Evolutionary conservation across 805 yeast genomes (phyloP), one percentile per base, ranked within the genome.

Genomic region (Kuraishia borneana): DNA sequence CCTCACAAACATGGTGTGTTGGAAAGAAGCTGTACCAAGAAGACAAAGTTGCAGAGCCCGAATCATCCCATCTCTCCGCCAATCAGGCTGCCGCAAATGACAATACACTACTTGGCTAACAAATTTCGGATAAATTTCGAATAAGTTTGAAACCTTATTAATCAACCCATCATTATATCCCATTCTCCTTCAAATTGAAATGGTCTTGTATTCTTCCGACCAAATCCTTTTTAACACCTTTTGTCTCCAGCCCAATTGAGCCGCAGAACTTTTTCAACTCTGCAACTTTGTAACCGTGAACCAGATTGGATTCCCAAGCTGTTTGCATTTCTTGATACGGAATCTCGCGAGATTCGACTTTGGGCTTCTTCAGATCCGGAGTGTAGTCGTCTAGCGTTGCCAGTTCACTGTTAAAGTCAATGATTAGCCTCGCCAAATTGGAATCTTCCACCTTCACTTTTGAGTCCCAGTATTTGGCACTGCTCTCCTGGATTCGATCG

Each of bases 1-100:
- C 54, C 63, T 73, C 39, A 74, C 60, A 46, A 61, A 70, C 79
- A 73, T 74, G 29, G 17, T 42, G 39, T 17, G 17, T 21, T 16
- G 18, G n/a, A n/a, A n/a, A n/a, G n/a, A n/a, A n/a, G n/a, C n/a
- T n/a, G n/a, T n/a, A n/a, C n/a, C n/a, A n/a, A n/a, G n/a, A n/a
- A n/a, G n/a, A n/a, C n/a, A n/a, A n/a, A n/a, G n/a, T n/a, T n/a
- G n/a, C n/a, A n/a, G n/a, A n/a, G n/a, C n/a, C n/a, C n/a, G n/a
- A n/a, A n/a, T n/a, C n/a, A n/a, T n/a, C n/a, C n/a, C n/a, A n/a
- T n/a, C n/a, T n/a, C n/a, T n/a, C n/a, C n/a, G n/a, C n/a, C n/a
- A n/a, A n/a, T n/a, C n/a, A n/a, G n/a, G n/a, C n/a, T n/a, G n/a
- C n/a, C n/a, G n/a, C n/a, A n/a, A n/a, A n/a, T n/a, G n/a, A n/a